Conservation (phyloP, 129 eudicot genomes). For the sunflower (Helianthus annuus) region HanXRQr2.0-SUNRISE NC_035433.2:91814969-91815468, state of each 20-base stretch:
- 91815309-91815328: constrained; percentile 14
- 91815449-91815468: constrained; percentile 28
- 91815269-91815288: constrained; percentile 39
- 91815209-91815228: constrained; percentile 37
- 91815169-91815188: constrained; percentile 30
- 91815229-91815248: constrained; percentile 34
- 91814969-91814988: constrained; percentile 39
- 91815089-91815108: constrained; percentile 32
- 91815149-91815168: constrained; percentile 28
- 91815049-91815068: constrained; percentile 6
- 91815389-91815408: constrained; percentile 39
- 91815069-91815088: constrained; percentile 15
- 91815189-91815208: constrained; percentile 32
- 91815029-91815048: constrained; percentile 8
- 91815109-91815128: constrained; percentile 28
- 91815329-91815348: constrained; percentile 27
- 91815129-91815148: constrained; percentile 37
- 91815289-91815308: constrained; percentile 22
- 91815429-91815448: constrained; percentile 33
- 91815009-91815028: constrained; percentile 13
- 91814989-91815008: constrained; percentile 33
- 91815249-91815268: constrained; percentile 34
- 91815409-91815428: constrained; percentile 37
- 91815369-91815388: constrained; percentile 39
- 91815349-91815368: constrained; percentile 43